phyloP scores from a whole-genome alignment of 2,329 filamentous ascomycete species.

The Cadophora sp. region DNA sequence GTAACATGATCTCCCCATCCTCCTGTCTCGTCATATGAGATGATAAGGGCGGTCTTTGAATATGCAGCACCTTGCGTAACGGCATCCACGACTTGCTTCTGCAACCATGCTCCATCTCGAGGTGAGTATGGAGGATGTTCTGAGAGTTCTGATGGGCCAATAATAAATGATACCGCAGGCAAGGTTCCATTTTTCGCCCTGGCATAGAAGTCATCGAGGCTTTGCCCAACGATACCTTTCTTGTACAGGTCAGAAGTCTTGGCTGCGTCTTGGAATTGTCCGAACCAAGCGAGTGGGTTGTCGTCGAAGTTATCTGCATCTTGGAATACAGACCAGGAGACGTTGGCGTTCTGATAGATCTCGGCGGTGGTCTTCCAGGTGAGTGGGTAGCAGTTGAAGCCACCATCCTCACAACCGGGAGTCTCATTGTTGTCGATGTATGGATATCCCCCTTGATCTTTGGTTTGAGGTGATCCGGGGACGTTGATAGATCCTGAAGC shows the following conservation, averaged over 20 bases:
- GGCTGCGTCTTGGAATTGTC: constrained; percentile 53
- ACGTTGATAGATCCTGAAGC: constrained; percentile 54
- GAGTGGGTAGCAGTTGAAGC: constrained; percentile 55
- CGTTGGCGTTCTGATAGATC: constrained; percentile 51
- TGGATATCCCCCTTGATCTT: constrained; percentile 50
- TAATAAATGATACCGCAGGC: constrained; percentile 58
- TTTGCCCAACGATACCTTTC: constrained; percentile 47
- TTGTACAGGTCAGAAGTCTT: constrained; percentile 47
- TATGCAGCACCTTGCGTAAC: constrained; percentile 58
- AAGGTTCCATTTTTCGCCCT: constrained; percentile 58
- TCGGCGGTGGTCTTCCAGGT: constrained; percentile 55
- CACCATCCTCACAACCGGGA: constrained; percentile 51
- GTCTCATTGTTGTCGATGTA: constrained; percentile 54
- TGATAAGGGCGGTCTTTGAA: constrained; percentile 33
- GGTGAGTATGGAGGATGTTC: constrained; percentile 61
- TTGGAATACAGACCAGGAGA: constrained; percentile 56
- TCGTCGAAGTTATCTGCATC: constrained; percentile 56
- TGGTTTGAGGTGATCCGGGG: constrained; percentile 51
- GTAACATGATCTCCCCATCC: constrained; percentile 62
- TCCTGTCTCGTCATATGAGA: constrained; percentile 51
- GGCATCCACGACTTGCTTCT: constrained; percentile 58
- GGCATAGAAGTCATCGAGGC: constrained; percentile 55
- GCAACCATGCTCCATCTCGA: constrained; percentile 61
- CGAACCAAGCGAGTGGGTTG: constrained; percentile 54
- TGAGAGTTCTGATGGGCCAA: constrained; percentile 56